Base-by-base conservation (phyloP, 139 green algal species). In the Chlamydomonas schloesseri region DNA sequence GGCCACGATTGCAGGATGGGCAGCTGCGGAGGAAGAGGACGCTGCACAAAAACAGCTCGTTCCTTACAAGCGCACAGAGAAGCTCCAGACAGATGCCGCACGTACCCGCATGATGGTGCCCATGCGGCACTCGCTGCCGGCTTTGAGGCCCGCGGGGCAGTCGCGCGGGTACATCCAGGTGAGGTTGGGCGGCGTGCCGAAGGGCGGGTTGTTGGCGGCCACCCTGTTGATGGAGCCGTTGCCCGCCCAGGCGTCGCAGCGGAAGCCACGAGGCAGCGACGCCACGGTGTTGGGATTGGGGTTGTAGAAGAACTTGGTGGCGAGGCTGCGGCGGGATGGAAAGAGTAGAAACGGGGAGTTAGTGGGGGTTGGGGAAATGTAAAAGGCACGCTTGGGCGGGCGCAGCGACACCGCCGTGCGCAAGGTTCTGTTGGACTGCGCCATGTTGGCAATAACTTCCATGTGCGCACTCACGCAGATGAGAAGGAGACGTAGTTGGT, bases 121-220 rank as follows among this genome's bases (percentile, higher is more conserved):
- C 79, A 85, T 69, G 13, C 67, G 18, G 67, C 79, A 85, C 50
- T 85, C 79, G 79, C 46, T 20, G 21, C 65, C 31, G 15, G 0
- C 36, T 28, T 24, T 21, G 50, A 53, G 36, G n/a, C n/a, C 31
- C 0, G 42, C 1, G 11, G 47, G 65, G 79, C 79, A 85, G 67
- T 85, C 79, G 26, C 79, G 79, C 20, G 79, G 79, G 64, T 77
- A 85, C 79, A 85, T 85, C 79, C 79, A 85, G 17, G 47, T 70
- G 24, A 85, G 79, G 10, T 8, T 68, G 13, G 79, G 33, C 21
- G 79, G 67, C 26, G 67, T 77, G 67, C 67, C 67, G 37, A 58
- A 76, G 18, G n/a, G 21, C 21, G 64, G 79, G 10, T 67, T 76
- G 10, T 67, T 76, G 31, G 67, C 36, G 1, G 37, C 67, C 1